Base-by-base conservation (phyloP, 73 alveolate genomes). In the Paramecium bursaria region DNA sequence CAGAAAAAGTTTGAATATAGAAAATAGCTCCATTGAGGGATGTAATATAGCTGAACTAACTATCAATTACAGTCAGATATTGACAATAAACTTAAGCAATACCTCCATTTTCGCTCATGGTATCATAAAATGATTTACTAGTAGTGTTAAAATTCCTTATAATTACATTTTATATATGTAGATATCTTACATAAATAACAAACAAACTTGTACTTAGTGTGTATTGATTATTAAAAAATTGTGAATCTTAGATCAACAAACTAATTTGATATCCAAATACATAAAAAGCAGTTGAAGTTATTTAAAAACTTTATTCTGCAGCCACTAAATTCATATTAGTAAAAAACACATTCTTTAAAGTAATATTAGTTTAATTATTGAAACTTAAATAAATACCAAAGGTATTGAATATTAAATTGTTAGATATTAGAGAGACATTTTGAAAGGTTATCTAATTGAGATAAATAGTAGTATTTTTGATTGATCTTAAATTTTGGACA, bases 91-190 rank as follows among this genome's bases (percentile, higher is more conserved):
- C 44, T 3, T 67, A 67, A 14, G 60, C 57, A 15, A 67, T 15
- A 1, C 82, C 82, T 1, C 82, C 82, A 15, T 67, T 67, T 19
- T 67, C 82, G 44, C 82, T 67, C 44, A 39, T 39, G 15, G 82
- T 35, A 19, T 57, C 82, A 67, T 35, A 67, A 67, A 39, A 67
- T 2, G 10, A 11, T 9, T 53, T 30, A 14, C 27, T 14, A 0
- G 15, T 1, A 42, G 33, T 15, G 15, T 19, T 67, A 39, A 67
- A 3, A 9, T 19, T 19, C 19, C 44, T 67, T 0, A 67, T 47
- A 19, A 1, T 67, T 2, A 31, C 19, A 13, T 42, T 17, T 21
- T 31, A 19, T 6, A 67, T 7, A 14, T 22, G 22, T 10, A 67
- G 17, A 6, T 2, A 22, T 15, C 14, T 6, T 10, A 47, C 82